Evolutionary conservation across 179 eudicot species (phyloP), one percentile per base, ranked within the genome.

Genomic region (Silene coronaria): DNA sequence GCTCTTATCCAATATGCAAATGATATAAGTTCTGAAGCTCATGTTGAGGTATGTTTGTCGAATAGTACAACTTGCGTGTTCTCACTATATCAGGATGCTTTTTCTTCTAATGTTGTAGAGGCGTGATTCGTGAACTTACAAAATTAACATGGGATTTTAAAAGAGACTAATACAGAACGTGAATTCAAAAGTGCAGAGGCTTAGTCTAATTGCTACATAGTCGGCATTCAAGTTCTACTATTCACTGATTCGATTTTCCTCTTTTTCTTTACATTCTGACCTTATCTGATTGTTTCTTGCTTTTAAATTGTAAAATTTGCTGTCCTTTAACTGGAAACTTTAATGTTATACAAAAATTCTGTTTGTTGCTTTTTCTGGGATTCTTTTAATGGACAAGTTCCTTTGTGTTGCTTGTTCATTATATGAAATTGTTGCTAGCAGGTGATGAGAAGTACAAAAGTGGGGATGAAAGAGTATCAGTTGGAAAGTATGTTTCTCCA

Each of bases 1-100:
- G 88, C 81, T 81, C 68, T 94, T 65, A 89, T 94, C 84, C 96
- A 92, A 81, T 92, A 80, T 83, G 97, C 97, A 70, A 94, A 92
- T 77, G 96, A 90, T 76, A 94, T 94, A 79, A 94, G 98, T 84
- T 94, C 98, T 62, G 98, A 92, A 86, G 98, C 97, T 81, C 98
- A 94, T 87, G 83, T 94, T 80, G 90, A 89, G 95, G 98, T 94
- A 75, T 71, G 57, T 66, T 79, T 16, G 66, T 60, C 42, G 24
- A 12, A 72, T 55, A 28, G 17, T 61, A 46, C 67, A 3, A 60
- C 64, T 30, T 76, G 19, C 63, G 59, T 67, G 36, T 53, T 71
- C 24, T 17, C 16, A 48, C 62, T 13, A 6, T 67, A 26, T 22
- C 21, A 14, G 17, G 9, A 55, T 38, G 53, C 22, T 38, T 32